Evolutionary conservation across 1,284 basidiomycete genomes (phyloP).

Genomic region (Trichosporon inkin): DNA sequence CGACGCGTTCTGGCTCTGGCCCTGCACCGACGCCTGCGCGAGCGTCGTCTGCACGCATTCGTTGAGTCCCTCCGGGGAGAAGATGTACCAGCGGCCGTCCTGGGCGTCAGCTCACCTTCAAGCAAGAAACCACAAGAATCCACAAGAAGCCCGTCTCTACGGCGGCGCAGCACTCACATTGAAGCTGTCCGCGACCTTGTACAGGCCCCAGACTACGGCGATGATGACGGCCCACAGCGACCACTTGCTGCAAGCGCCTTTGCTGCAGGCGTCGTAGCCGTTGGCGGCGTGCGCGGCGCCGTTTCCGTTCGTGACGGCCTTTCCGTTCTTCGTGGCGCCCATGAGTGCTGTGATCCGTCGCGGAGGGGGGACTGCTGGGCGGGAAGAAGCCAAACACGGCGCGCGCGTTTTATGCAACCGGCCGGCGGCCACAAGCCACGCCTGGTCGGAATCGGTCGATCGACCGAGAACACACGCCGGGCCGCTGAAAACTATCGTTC

Average conservation of each 20-base stretch:
- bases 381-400: neutral
- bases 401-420: neutral
- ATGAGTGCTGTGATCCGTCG: neutral
- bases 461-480: neutral
- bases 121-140: neutral
- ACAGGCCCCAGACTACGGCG: conserved; percentile 30
- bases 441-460: neutral
- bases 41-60: conserved; percentile 68
- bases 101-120: conserved; percentile 23
- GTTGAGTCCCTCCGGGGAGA: conserved; percentile 64
- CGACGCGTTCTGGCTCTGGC: conserved; percentile 53
- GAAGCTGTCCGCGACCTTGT: conserved; percentile 30
- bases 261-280: neutral
- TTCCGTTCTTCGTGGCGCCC: neutral
- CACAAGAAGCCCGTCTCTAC: neutral
- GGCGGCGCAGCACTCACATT: conserved; percentile 28
- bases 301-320: neutral
- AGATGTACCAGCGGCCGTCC: conserved; percentile 61
- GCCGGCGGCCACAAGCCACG: neutral
- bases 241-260: conserved; percentile 20
- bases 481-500: conserved; percentile 1
- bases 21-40: conserved; percentile 50
- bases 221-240: conserved; percentile 23
- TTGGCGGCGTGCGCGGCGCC: neutral
- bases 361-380: neutral